These are phyloP conservation scores for Acanthamoeba healyi DNA, from an alignment of 208 protist genomes.

Conservation along the genomic window DNA sequence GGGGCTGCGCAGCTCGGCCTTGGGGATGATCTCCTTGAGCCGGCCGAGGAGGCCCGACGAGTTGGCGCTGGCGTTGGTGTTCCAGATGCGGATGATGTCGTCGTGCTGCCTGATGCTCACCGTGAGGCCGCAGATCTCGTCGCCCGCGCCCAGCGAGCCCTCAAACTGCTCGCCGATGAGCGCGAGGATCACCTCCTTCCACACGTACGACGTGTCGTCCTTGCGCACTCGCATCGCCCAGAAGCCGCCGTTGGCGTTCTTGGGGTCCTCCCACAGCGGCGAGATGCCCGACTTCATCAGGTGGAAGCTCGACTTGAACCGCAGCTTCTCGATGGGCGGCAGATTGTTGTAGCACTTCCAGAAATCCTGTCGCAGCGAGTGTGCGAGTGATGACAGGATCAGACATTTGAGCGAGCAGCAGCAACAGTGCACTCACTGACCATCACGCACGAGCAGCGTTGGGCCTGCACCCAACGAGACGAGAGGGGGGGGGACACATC, in stretches of 20 bases:
- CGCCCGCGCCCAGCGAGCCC: constrained; percentile 14
- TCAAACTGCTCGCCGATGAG: constrained; percentile 77
- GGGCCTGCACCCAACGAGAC: not conserved
- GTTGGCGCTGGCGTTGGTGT: constrained; percentile 56
- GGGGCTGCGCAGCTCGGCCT: constrained; percentile 63
- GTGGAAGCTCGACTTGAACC: constrained; percentile 71
- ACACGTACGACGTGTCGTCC: constrained; percentile 68
- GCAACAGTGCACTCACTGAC: too few species aligned
- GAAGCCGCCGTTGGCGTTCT: constrained; percentile 71
- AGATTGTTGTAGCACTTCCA: constrained; percentile 77
- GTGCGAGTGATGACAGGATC: not conserved
- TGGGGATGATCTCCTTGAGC: constrained; percentile 67
- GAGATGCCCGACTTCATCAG: constrained; percentile 71
- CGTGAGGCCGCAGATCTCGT: constrained; percentile 72
- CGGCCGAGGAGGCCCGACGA: not conserved
- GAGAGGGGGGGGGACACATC: not conserved
- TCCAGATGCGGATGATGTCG: constrained; percentile 74
- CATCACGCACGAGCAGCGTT: not conserved
- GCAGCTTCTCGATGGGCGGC: constrained; percentile 72
- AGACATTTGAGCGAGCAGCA: too few species aligned
- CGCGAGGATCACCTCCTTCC: constrained; percentile 72
- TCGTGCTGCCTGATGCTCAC: constrained; percentile 75
- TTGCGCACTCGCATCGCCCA: constrained; percentile 72
- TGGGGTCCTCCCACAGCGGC: constrained; percentile 73
- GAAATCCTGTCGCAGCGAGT: constrained; percentile 39